Conservation (phyloP, 1,139 yeast genomes). For the Geotrichum bryndzae region DNA sequence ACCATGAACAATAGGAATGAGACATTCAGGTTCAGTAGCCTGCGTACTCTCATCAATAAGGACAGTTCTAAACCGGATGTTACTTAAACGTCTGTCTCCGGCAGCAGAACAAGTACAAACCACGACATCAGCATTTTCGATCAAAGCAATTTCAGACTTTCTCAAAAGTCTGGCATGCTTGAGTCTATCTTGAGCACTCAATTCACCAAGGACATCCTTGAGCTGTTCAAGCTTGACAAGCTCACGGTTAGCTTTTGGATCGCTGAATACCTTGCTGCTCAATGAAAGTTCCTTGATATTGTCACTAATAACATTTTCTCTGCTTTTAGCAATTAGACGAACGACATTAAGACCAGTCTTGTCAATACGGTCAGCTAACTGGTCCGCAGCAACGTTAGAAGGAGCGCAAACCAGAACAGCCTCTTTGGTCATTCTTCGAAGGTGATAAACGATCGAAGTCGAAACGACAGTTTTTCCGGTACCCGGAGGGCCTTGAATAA, state of each 20-base stretch:
- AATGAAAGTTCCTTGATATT: slow-evolving; percentile 28
- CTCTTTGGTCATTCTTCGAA: slow-evolving; percentile 52
- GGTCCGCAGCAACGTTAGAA: slow-evolving; percentile 92
- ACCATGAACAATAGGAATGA: slow-evolving; percentile 84
- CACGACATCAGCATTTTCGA: slow-evolving; percentile 67
- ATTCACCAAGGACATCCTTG: slow-evolving; percentile 65
- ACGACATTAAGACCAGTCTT: slow-evolving; percentile 68
- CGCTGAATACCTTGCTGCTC: slow-evolving; percentile 44
- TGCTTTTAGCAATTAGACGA: slow-evolving; percentile 65
- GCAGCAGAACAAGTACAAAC: slow-evolving; percentile 94
- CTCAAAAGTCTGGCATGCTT: slow-evolving; percentile 42
- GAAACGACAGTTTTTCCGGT: slow-evolving; percentile 96
- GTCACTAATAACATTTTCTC: slow-evolving; percentile 43
- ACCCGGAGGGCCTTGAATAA: slow-evolving; percentile 98
- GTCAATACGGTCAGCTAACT: slow-evolving; percentile 67
- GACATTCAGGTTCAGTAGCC: slow-evolving; percentile 86
- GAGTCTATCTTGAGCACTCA: slow-evolving; percentile 50
- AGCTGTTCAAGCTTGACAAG: slow-evolving; percentile 54
- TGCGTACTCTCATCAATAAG: slow-evolving; percentile 91
- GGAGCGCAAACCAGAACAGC: slow-evolving; percentile 87
- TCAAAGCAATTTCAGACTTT: slow-evolving; percentile 45
- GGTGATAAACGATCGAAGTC: slow-evolving; percentile 78
- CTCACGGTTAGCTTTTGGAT: slow-evolving; percentile 44
- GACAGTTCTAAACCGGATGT: slow-evolving; percentile 61
- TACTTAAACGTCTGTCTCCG: slow-evolving; percentile 59